Evolutionary conservation across 495 filamentous ascomycete genomes (phyloP).

Genomic region (Xanthoparmelia taractica): DNA sequence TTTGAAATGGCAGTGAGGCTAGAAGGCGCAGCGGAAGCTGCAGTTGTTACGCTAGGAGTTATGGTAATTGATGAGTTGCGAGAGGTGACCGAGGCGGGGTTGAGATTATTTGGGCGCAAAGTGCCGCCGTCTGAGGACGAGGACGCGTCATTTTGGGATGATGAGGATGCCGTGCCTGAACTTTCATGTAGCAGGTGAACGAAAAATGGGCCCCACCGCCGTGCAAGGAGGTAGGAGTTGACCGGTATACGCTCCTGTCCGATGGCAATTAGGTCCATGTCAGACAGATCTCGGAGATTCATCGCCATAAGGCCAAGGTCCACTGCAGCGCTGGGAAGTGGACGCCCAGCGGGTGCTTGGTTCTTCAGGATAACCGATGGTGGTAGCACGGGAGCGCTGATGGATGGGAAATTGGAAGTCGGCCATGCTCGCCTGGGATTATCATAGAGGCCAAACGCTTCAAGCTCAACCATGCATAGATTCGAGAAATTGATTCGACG

Average conservation of each 20-base stretch:
- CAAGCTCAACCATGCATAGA: slow-evolving; percentile 90
- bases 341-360: slow-evolving; percentile 61
- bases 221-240: slow-evolving; percentile 78
- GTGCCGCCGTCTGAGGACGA: slow-evolving; percentile 41
- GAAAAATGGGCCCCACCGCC: slow-evolving; percentile 92
- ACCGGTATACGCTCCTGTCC: slow-evolving; percentile 87
- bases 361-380: slow-evolving; percentile 51
- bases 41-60: slow-evolving; percentile 61
- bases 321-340: slow-evolving; percentile 60
- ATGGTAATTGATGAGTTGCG: slow-evolving; percentile 83
- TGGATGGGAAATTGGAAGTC: slow-evolving; percentile 70
- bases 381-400: slow-evolving; percentile 59
- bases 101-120: slow-evolving; percentile 38
- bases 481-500: slow-evolving; percentile 96
- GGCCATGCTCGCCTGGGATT: slow-evolving; percentile 74
- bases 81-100: slow-evolving; percentile 32
- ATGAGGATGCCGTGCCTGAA: slow-evolving; percentile 35
- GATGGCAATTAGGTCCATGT: slow-evolving; percentile 92
- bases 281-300: slow-evolving; percentile 72
- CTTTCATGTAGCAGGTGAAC: slow-evolving; percentile 80
- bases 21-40: slow-evolving; percentile 50
- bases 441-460: slow-evolving; percentile 94
- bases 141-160: slow-evolving; percentile 21
- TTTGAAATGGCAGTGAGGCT: slow-evolving; percentile 38
- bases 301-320: slow-evolving; percentile 79